A percentile compares a stretch with the other conserved stretches of the same genome.
These are phyloP conservation scores for Russula earlei DNA, from an alignment of 768 basidiomycete species.

Conservation along the genomic window DNA sequence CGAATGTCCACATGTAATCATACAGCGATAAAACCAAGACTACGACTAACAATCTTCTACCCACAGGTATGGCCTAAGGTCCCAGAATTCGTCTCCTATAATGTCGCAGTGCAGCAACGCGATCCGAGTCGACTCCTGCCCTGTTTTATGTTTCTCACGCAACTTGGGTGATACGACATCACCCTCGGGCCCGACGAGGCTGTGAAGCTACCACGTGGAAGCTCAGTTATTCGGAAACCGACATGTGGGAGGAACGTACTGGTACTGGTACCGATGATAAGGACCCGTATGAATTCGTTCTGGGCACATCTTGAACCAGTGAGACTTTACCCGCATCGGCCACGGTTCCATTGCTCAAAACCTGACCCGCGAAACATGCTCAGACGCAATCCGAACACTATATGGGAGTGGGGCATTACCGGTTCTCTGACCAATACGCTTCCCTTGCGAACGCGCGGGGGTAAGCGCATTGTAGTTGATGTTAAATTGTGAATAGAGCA, in stretches of 20 bases:
- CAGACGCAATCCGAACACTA: background rate
- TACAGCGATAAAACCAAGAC: background rate
- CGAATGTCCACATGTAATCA: background rate
- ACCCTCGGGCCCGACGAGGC: background rate
- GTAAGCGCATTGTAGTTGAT: constrained; percentile 83
- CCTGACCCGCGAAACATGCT: background rate
- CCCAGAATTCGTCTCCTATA: constrained; percentile 78
- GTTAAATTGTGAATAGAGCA: constrained; percentile 69
- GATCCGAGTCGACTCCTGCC: constrained; percentile 35
- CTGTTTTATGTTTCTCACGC: constrained; percentile 21
- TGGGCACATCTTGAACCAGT: background rate
- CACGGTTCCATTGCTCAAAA: background rate
- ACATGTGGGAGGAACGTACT: background rate
- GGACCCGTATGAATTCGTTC: background rate
- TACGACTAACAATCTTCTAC: constrained; percentile 17
- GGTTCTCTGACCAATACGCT: constrained; percentile 68
- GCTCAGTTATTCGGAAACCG: background rate
- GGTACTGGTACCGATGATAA: no score
- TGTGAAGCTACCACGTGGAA: background rate
- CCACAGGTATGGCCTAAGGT: constrained; percentile 39
- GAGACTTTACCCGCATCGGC: background rate
- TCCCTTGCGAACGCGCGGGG: constrained; percentile 72
- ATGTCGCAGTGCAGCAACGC: constrained; percentile 73
- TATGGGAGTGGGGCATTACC: constrained; percentile 26
- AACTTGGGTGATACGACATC: background rate